These are phyloP conservation scores for Tirmania nivea DNA, from an alignment of 495 filamentous ascomycete genomes.

Conservation along the genomic window DNA sequence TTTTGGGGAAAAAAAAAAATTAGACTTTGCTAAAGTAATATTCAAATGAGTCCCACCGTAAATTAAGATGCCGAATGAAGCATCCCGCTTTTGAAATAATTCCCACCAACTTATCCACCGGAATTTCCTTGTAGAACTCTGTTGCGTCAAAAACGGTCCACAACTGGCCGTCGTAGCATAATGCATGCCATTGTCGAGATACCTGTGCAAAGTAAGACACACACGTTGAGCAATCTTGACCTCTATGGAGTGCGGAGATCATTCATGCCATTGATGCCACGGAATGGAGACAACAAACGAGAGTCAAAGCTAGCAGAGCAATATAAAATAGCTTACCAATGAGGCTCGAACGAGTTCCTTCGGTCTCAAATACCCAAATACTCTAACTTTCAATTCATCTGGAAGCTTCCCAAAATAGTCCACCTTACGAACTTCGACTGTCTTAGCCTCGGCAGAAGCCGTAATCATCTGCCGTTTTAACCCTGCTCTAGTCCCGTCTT, in stretches of 20 bases:
- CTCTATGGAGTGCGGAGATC: background rate
- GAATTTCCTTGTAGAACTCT: constrained; percentile 69
- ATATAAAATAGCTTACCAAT: constrained; percentile 12
- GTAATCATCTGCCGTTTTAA: too few species aligned
- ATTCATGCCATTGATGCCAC: background rate
- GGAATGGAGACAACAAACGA: background rate
- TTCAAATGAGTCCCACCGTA: constrained; percentile 17
- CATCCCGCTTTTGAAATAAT: constrained; percentile 70
- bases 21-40: background rate
- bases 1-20: background rate
- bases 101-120: constrained; percentile 58
- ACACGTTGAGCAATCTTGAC: background rate
- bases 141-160: constrained; percentile 72
- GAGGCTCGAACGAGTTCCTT: constrained; percentile 69
- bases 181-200: constrained; percentile 57
- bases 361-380: constrained; percentile 55
- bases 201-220: constrained; percentile 22
- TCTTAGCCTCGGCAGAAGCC: too few species aligned
- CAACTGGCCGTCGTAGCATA: constrained; percentile 89
- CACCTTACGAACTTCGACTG: background rate
- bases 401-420: constrained; percentile 4
- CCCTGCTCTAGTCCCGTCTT: too few species aligned
- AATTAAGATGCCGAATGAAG: constrained; percentile 76
- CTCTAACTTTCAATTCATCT: constrained; percentile 50
- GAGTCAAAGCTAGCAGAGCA: too few species aligned